Percentiles rank a stretch among this genome's conserved stretches.
These are phyloP conservation scores for Phytophthora tentaculata DNA, from an alignment of 352 stramenopile genomes.

Conservation along the genomic window DNA sequence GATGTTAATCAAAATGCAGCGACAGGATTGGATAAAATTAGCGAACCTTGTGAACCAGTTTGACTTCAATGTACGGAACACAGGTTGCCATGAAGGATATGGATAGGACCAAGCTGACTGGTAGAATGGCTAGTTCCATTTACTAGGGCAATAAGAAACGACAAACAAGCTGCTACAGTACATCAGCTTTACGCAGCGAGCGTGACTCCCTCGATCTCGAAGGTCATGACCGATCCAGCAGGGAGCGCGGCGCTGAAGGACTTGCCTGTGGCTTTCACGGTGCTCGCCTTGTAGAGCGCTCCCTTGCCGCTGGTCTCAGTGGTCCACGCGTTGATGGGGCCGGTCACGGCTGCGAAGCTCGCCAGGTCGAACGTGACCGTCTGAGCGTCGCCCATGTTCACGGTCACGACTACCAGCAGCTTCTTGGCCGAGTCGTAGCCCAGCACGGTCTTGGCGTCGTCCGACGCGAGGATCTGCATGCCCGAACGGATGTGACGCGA, in stretches of 20 bases:
- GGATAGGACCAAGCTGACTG: no score
- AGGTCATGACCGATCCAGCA: constrained; percentile 30
- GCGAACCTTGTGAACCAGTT: no score
- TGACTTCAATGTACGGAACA: constrained; percentile 14
- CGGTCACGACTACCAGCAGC: constrained; percentile 52
- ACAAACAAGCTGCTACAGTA: constrained; percentile 3
- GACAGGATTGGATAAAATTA: constrained; percentile 24
- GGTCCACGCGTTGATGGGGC: constrained; percentile 42
- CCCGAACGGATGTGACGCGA: constrained; percentile 60
- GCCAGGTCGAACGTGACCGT: constrained; percentile 54
- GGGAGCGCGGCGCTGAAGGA: constrained; percentile 29
- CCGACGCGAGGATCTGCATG: constrained; percentile 54
- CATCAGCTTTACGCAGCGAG: constrained; percentile 12
- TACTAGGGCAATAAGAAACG: not conserved
- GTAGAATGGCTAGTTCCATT: not conserved
- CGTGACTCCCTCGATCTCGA: constrained; percentile 31
- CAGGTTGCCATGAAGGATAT: not conserved
- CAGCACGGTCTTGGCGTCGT: constrained; percentile 49
- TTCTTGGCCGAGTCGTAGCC: constrained; percentile 45
- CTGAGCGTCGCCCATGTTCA: constrained; percentile 46
- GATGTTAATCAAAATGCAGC: constrained; percentile 12
- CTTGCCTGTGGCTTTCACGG: constrained; percentile 14
- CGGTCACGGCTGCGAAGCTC: constrained; percentile 35
- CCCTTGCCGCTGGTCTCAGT: constrained; percentile 52
- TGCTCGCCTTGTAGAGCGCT: constrained; percentile 41